Evolutionary conservation across 345 rosid species (phyloP).

Genomic region (Hibiscus trionum): DNA sequence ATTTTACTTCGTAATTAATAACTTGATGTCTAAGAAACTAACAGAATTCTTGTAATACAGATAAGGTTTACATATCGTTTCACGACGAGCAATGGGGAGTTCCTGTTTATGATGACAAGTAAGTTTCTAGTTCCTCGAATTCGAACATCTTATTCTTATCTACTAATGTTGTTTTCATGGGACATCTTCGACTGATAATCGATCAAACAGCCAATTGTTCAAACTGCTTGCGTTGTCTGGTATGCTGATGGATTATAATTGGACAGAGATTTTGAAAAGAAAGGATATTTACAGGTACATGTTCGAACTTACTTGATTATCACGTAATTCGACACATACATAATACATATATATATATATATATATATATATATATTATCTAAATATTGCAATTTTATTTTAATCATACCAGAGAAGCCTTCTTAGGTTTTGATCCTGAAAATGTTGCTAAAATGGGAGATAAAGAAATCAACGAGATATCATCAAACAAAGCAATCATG

Average conservation of each 20-base stretch:
- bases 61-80: conserved; percentile 70
- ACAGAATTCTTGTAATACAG: conserved; percentile 31
- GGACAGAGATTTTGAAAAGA: conserved; percentile 91
- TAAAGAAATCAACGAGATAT: conserved; percentile 62
- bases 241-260: conserved; percentile 94
- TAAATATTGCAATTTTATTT: conserved; percentile 6
- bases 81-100: conserved; percentile 98
- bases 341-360: too few relatives aligned
- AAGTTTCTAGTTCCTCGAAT: conserved; percentile 18
- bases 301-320: too few relatives aligned
- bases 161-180: not conserved
- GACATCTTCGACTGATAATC: not conserved
- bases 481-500: conserved; percentile 67
- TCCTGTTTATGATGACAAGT: conserved; percentile 90
- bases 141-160: not conserved
- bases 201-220: conserved; percentile 58
- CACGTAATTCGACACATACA: too few relatives aligned
- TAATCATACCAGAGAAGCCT: conserved; percentile 51
- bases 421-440: conserved; percentile 67
- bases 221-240: conserved; percentile 85
- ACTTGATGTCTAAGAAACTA: not conserved
- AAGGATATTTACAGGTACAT: conserved; percentile 56
- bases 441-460: conserved; percentile 80
- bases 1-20: too few relatives aligned
- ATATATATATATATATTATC: not conserved